phyloP scores from a whole-genome alignment of 805 yeast species.

The Candida argentea region DNA sequence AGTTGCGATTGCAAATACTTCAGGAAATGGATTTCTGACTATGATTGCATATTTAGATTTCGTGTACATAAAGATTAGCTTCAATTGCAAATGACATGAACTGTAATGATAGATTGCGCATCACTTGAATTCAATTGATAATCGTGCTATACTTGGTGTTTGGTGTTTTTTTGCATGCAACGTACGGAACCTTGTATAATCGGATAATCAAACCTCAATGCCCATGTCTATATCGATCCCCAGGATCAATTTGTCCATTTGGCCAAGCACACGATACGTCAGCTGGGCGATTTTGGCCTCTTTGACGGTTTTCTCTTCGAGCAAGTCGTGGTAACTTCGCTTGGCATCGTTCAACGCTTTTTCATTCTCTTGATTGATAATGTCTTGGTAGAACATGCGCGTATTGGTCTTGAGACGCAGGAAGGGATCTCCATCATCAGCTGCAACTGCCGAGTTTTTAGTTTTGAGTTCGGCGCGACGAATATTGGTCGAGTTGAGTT shows the following conservation, averaged over 20 bases:
- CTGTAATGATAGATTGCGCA: no score
- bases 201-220: conserved; percentile 2
- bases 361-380: conserved; percentile 47
- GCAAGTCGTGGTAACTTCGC: conserved; percentile 29
- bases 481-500: conserved; percentile 63
- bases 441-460: conserved; percentile 19
- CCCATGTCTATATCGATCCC: conserved; percentile 24
- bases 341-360: conserved; percentile 47
- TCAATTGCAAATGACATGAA: no score
- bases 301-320: conserved; percentile 33
- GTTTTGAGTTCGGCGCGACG: conserved; percentile 71
- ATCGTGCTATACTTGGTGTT: no score
- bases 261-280: conserved; percentile 49
- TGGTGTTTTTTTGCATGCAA: conserved; percentile 2
- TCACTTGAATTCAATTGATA: no score
- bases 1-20: conserved; percentile 28
- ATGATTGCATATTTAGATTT: neutral
- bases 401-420: conserved; percentile 83
- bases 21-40: conserved; percentile 16
- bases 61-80: no score
- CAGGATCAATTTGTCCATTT: conserved; percentile 41
- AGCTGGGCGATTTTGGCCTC: conserved; percentile 38
- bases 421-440: conserved; percentile 66
- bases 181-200: conserved; percentile 1
- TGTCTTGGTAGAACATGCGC: conserved; percentile 61